phyloP scores from a whole-genome alignment of 257 asterid species.

The Solanum pennellii region DNA sequence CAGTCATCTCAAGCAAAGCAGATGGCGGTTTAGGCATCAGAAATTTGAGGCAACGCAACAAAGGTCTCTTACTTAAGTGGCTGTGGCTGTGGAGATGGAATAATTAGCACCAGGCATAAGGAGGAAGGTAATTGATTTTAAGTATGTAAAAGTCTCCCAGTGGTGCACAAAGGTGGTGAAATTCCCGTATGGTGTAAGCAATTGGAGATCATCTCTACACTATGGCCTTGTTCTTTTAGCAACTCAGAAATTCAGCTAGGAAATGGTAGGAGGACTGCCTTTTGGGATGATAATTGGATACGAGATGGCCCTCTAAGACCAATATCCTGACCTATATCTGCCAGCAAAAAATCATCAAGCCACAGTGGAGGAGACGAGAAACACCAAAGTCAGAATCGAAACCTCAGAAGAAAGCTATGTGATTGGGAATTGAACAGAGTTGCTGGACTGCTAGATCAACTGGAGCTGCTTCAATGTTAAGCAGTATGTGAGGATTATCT shows the following conservation, averaged over 20 bases:
- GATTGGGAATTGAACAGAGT: background rate
- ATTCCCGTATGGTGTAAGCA: background rate
- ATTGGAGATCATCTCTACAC: background rate
- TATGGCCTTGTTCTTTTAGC: background rate
- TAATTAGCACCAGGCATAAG: background rate
- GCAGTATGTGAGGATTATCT: background rate
- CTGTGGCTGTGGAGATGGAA: background rate
- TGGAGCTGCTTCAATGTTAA: background rate
- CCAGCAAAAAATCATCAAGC: background rate
- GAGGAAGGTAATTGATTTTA: background rate
- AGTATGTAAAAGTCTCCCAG: background rate
- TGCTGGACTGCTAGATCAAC: background rate
- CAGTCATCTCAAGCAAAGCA: background rate
- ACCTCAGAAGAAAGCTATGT: background rate
- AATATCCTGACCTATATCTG: background rate
- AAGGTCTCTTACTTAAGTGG: background rate
- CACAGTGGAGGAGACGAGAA: background rate
- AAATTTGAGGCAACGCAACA: background rate
- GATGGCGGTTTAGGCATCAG: background rate
- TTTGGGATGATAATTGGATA: background rate
- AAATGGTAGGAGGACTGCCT: background rate
- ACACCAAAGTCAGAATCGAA: background rate
- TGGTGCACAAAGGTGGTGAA: background rate
- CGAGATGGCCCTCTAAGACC: background rate
- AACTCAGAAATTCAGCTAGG: background rate